A percentile compares a stretch with the other conserved stretches of the same genome.
These are phyloP conservation scores for Cytidiella melzeri DNA, from an alignment of 768 basidiomycete species.

Conservation along the genomic window DNA sequence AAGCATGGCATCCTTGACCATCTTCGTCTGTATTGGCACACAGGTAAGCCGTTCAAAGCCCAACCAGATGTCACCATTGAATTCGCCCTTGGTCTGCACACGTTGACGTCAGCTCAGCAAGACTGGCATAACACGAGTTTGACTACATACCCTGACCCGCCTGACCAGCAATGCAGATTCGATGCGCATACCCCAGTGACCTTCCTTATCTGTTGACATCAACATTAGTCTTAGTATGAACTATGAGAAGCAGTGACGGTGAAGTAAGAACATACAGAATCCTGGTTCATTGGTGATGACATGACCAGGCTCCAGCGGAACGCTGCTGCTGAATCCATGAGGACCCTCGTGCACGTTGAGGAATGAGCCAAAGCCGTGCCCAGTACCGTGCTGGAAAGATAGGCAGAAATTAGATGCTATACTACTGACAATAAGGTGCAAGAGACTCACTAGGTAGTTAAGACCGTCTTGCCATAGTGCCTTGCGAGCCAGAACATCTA, in stretches of 20 bases:
- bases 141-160: slow-evolving; percentile 45
- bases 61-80: slow-evolving; percentile 74
- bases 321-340: slow-evolving; percentile 64
- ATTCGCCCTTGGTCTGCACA: slow-evolving; percentile 60
- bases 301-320: slow-evolving; percentile 77
- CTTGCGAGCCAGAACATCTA: slow-evolving; percentile 87
- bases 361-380: slow-evolving; percentile 86
- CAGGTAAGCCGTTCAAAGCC: slow-evolving; percentile 90
- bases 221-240: background rate
- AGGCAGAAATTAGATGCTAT: background rate
- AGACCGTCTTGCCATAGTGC: slow-evolving; percentile 83
- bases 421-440: background rate
- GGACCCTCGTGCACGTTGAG: slow-evolving; percentile 83
- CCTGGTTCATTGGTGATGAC: slow-evolving; percentile 94
- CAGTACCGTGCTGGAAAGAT: slow-evolving; percentile 69
- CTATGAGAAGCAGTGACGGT: background rate
- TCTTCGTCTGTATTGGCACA: slow-evolving; percentile 88
- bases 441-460: slow-evolving; percentile 60
- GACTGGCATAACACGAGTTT: slow-evolving; percentile 9
- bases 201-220: slow-evolving; percentile 55
- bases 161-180: slow-evolving; percentile 81
- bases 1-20: slow-evolving; percentile 82
- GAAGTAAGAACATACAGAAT: slow-evolving; percentile 56
- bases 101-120: slow-evolving; percentile 2
- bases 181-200: slow-evolving; percentile 85